Percentiles rank a stretch among this genome's conserved stretches.
Evolutionary conservation across 2,329 filamentous ascomycete genomes (phyloP).

Genomic region (Beauveria australis): DNA sequence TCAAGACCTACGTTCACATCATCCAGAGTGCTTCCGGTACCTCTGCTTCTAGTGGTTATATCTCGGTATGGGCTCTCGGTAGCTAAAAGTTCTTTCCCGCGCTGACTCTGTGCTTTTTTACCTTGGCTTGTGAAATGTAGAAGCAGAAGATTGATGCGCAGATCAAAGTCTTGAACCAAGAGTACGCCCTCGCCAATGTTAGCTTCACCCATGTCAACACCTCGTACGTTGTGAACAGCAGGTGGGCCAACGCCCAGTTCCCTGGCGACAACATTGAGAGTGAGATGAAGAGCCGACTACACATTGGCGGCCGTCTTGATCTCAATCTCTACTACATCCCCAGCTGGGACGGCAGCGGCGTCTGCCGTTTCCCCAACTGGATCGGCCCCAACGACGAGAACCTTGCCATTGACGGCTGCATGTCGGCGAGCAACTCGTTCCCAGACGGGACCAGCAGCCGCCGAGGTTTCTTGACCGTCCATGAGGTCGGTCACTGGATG

Average conservation of each 20-base stretch:
- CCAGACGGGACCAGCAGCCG: slow-evolving; percentile 30
- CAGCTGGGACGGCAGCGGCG: slow-evolving; percentile 29
- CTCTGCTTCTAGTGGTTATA: not conserved
- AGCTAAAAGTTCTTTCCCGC: too few relatives aligned
- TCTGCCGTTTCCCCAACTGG: slow-evolving; percentile 37
- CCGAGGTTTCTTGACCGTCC: slow-evolving; percentile 25
- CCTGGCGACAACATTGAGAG: not conserved
- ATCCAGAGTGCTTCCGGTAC: not conserved
- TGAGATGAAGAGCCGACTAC: slow-evolving; percentile 20
- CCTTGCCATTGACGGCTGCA: slow-evolving; percentile 33
- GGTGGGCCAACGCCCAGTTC: not conserved
- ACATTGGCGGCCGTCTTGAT: slow-evolving; percentile 31
- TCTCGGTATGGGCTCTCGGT: not conserved
- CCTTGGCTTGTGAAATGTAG: not conserved
- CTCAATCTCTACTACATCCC: slow-evolving; percentile 41
- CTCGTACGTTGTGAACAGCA: not conserved
- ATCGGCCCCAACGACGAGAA: slow-evolving; percentile 22
- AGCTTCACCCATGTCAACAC: slow-evolving; percentile 4
- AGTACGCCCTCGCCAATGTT: not conserved
- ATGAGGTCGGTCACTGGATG: slow-evolving; percentile 42
- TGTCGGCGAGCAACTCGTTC: slow-evolving; percentile 27
- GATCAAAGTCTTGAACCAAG: not conserved
- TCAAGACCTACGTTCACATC: slow-evolving; percentile 3
- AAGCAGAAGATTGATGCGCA: not conserved
- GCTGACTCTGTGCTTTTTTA: too few relatives aligned